Evolutionary conservation across 805 yeast genomes (phyloP).

Genomic region (Candida xiaguanensis): DNA sequence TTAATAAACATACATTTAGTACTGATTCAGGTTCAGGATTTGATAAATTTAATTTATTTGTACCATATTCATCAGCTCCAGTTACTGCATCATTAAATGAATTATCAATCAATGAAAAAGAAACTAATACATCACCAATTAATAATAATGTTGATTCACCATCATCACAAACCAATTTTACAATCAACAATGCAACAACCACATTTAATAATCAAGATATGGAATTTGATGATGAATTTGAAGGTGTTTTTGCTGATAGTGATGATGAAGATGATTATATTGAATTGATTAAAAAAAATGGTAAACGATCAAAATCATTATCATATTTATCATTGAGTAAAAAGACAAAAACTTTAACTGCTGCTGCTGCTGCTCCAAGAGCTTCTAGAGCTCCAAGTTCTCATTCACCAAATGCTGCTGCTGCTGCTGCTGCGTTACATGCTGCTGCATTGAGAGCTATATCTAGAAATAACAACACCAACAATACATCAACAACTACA

Average conservation of each 20-base stretch:
- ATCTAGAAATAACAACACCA: conserved; percentile 20
- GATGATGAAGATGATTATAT: conserved; percentile 32
- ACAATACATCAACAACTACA: not conserved
- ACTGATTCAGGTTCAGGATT: conserved; percentile 18
- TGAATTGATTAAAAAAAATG: conserved; percentile 41
- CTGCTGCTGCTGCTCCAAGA: conserved; percentile 83
- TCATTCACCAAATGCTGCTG: conserved; percentile 61
- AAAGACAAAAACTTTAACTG: conserved; percentile 53
- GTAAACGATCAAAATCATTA: conserved; percentile 64
- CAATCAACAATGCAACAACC: not conserved
- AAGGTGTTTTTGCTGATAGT: conserved; percentile 44
- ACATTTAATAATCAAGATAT: conserved; percentile 31
- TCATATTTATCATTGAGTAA: conserved; percentile 50
- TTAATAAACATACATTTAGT: conserved; percentile 40
- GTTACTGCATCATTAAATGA: conserved; percentile 64
- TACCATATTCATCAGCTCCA: conserved; percentile 75
- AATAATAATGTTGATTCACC: too few species aligned
- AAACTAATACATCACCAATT: not conserved
- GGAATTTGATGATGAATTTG: conserved; percentile 33
- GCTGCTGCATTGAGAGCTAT: conserved; percentile 60
- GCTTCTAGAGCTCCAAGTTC: conserved; percentile 59
- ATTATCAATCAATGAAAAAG: conserved; percentile 10
- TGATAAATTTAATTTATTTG: conserved; percentile 42
- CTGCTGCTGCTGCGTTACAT: conserved; percentile 71
- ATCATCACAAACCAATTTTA: too few species aligned